Percentiles rank a stretch among this genome's conserved stretches.
These are phyloP conservation scores for Magnolia sinica DNA, from an alignment of 164 flowering plant genomes.

Conservation along the genomic window DNA sequence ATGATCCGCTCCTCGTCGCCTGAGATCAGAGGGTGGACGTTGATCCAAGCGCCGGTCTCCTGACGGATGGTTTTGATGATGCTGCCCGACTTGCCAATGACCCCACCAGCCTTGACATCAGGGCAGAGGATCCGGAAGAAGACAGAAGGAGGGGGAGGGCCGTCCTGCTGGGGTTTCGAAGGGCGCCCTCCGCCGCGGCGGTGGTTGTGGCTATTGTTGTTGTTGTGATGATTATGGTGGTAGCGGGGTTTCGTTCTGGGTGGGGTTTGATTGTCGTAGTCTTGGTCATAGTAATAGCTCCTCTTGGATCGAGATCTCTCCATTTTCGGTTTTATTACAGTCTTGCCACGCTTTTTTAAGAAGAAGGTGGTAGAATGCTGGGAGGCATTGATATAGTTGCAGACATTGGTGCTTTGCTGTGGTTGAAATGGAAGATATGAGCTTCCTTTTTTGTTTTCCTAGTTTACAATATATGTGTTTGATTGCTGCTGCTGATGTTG, in stretches of 20 bases:
- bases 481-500: background rate
- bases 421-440: background rate
- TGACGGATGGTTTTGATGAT: conserved; percentile 83
- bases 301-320: conserved; percentile 93
- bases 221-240: conserved; percentile 24
- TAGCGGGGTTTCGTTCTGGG: conserved; percentile 55
- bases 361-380: background rate
- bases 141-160: conserved; percentile 42
- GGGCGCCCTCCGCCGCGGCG: conserved; percentile 37
- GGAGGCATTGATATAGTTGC: background rate
- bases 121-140: conserved; percentile 81
- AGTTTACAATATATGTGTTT: background rate
- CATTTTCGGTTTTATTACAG: conserved; percentile 30
- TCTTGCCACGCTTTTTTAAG: background rate
- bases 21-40: conserved; percentile 70
- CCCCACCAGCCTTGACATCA: conserved; percentile 79
- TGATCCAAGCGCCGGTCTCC: conserved; percentile 96
- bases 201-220: conserved; percentile 30
- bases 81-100: conserved; percentile 89
- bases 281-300: conserved; percentile 75
- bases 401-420: background rate
- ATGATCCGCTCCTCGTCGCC: conserved; percentile 95
- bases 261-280: conserved; percentile 53
- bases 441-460: background rate
- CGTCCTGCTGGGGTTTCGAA: conserved; percentile 34